Conservation (phyloP, 1,284 basidiomycete genomes). For the Lentinula novae-zelandiae region DNA sequence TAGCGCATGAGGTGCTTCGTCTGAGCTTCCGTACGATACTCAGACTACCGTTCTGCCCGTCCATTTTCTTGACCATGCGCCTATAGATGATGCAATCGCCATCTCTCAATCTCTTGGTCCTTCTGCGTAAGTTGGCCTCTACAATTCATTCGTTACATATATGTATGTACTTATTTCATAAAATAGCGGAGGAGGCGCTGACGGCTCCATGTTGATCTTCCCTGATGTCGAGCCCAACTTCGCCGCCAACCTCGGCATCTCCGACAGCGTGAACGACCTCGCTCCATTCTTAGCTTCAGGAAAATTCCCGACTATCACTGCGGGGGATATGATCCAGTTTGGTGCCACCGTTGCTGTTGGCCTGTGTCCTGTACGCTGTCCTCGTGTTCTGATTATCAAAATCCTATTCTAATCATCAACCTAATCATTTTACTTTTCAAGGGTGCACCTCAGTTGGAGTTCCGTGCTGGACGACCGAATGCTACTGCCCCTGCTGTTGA, state of each 20-base stretch:
- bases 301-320: slow-evolving; percentile 1
- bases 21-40: slow-evolving; percentile 14
- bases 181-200: slow-evolving; percentile 15
- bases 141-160: neutral
- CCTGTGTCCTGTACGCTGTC: slow-evolving; percentile 3
- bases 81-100: slow-evolving; percentile 8
- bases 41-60: neutral
- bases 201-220: slow-evolving; percentile 18
- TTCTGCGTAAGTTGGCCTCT: neutral
- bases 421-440: neutral
- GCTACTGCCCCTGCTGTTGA: slow-evolving; percentile 10
- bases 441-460: slow-evolving; percentile 17
- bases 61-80: neutral
- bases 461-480: slow-evolving; percentile 17
- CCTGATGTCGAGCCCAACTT: slow-evolving; percentile 16
- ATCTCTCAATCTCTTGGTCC: slow-evolving; percentile 3
- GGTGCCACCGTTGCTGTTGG: slow-evolving; percentile 10
- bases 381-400: neutral
- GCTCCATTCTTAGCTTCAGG: slow-evolving; percentile 8
- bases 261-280: slow-evolving; percentile 15
- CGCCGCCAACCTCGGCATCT: slow-evolving; percentile 14
- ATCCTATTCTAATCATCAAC: no score
- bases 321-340: slow-evolving; percentile 14
- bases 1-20: slow-evolving; percentile 13
- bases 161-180: neutral